A percentile compares a stretch with the other conserved stretches of the same genome.
Conservation (phyloP, 805 yeast species). For the Candida taoyuanica region DNA sequence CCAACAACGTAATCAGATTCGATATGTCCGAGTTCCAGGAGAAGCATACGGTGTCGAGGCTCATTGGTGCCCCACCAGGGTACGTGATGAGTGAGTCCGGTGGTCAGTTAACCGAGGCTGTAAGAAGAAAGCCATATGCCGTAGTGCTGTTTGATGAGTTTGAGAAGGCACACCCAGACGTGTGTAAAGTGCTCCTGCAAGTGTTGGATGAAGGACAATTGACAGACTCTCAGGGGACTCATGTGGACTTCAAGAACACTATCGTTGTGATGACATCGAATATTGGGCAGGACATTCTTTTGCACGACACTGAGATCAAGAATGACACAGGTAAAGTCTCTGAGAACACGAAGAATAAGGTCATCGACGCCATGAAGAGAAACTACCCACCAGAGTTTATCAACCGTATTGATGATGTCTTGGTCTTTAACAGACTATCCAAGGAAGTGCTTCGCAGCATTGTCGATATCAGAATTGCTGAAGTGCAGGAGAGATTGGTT, state of each 20-base stretch:
- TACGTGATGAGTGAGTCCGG: conserved; percentile 91
- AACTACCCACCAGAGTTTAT: conserved; percentile 92
- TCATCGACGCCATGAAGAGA: conserved; percentile 62
- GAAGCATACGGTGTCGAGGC: conserved; percentile 81
- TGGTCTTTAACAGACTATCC: conserved; percentile 87
- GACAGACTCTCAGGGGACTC: conserved; percentile 93
- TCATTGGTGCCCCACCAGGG: conserved; percentile 98
- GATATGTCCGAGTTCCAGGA: conserved; percentile 99
- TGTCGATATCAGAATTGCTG: conserved; percentile 78
- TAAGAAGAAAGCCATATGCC: conserved; percentile 90
- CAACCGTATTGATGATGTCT: conserved; percentile 90
- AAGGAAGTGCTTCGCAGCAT: conserved; percentile 69
- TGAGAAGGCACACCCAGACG: conserved; percentile 95
- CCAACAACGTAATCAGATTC: conserved; percentile 79
- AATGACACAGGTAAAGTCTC: conserved; percentile 59
- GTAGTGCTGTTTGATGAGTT: conserved; percentile 93
- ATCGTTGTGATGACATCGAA: conserved; percentile 95
- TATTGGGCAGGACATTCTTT: conserved; percentile 86
- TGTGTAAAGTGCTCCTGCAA: conserved; percentile 84
- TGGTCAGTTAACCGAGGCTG: conserved; percentile 96
- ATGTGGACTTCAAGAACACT: conserved; percentile 90
- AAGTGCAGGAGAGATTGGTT: conserved; percentile 70
- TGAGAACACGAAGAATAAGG: conserved; percentile 47
- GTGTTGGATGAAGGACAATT: conserved; percentile 93
- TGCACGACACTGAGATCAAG: conserved; percentile 49